phyloP scores from a whole-genome alignment of 768 basidiomycete genomes.

The Mycena rebaudengoi region DNA sequence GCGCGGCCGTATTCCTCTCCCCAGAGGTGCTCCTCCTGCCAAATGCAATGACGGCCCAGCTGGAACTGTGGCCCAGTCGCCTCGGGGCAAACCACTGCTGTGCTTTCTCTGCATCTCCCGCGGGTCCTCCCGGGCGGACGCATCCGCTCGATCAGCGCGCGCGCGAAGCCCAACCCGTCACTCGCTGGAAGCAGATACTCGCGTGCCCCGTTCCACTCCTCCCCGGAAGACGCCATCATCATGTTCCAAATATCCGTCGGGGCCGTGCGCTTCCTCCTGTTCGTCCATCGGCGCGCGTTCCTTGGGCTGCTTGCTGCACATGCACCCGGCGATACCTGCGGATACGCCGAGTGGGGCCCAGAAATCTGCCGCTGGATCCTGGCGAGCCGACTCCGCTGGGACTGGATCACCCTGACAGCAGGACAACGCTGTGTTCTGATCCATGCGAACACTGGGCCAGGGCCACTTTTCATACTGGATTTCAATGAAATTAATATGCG shows the following conservation, averaged over 20 bases:
- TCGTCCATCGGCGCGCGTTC: constrained; percentile 45
- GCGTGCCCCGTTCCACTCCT: constrained; percentile 32
- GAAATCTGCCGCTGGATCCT: constrained; percentile 27
- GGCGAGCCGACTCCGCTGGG: not conserved
- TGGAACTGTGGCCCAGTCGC: constrained; percentile 39
- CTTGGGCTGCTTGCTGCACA: constrained; percentile 26
- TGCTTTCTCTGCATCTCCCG: constrained; percentile 43
- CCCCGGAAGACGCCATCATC: constrained; percentile 40
- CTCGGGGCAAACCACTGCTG: constrained; percentile 42
- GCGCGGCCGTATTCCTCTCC: constrained; percentile 33
- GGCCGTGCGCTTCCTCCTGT: constrained; percentile 37
- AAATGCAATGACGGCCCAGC: constrained; percentile 27
- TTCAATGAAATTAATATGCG: constrained; percentile 20
- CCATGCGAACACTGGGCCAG: not conserved
- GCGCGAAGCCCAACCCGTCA: constrained; percentile 52
- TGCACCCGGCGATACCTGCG: constrained; percentile 9
- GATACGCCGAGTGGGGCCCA: constrained; percentile 33
- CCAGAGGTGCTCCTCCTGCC: constrained; percentile 35
- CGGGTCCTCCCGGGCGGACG: constrained; percentile 31
- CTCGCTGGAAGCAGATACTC: constrained; percentile 12
- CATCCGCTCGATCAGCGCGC: constrained; percentile 41
- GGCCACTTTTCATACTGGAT: constrained; percentile 17
- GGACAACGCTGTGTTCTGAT: constrained; percentile 32
- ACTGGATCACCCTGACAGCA: constrained; percentile 34
- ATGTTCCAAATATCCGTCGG: constrained; percentile 38